Evolutionary conservation across 2,329 filamentous ascomycete species (phyloP), one percentile per base, ranked within the genome.

Genomic region (Aspergillus sergii): DNA sequence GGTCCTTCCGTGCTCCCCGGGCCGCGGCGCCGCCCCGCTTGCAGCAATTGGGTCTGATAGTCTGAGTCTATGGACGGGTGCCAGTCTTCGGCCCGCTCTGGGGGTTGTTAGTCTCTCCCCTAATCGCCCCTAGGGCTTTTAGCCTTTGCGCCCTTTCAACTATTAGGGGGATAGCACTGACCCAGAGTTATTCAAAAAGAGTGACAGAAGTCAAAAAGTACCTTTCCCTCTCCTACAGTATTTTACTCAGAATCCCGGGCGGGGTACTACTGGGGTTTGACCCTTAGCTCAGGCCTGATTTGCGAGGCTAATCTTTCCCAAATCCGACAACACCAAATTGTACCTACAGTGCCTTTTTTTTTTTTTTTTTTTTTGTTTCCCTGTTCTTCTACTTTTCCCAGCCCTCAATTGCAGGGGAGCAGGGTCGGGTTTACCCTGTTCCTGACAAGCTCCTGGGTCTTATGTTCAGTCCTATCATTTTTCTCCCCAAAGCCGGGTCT

Each of bases 1-100:
- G 60, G 57, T 64, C 69, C 65, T 67, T 43, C 65, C 62, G 66
- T 45, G 4, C 60, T 69, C 69, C 68, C 65, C 68, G 68, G 57
- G 53, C 59, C 63, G 64, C 58, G 41, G 48, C 50, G 61, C 39
- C 43, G 54, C 51, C 58, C 64, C 63, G 57, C 48, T 34, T 34
- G 19, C 36, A 53, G 36, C 48, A 51, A 19, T 48, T 50, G 26
- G 36, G 57, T 30, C 39, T 45, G 45, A 39, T 61, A 39, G 54
- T 45, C 39, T 50, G 36, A 36, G 53, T 32, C 30, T 26, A 56
- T 45, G 51, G 53, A 50, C 45, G 45, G 41, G 41, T 45, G 41
- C 43, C 16, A 58, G 34, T 48, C 30, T 48, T 58, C 51, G 53
- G 54, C 55, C 60, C 60, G 48, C 48, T 58, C 56, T 48, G n/a